These are phyloP conservation scores for Buxus sempervirens DNA, from an alignment of 164 flowering plant genomes.

Conservation along the genomic window DNA sequence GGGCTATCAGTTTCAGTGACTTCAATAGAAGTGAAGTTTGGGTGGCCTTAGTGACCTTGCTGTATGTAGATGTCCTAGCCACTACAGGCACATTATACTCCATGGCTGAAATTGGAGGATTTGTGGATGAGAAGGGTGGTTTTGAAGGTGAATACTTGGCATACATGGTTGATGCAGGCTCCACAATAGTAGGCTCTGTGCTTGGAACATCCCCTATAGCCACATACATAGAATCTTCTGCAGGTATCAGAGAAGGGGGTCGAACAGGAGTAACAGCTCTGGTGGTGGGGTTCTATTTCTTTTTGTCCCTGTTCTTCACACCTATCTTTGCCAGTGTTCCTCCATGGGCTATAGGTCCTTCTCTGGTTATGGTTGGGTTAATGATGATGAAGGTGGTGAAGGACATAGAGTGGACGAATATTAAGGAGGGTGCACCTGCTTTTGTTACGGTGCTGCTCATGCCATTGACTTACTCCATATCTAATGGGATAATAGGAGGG, in stretches of 20 bases:
- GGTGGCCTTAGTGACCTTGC: conserved; percentile 58
- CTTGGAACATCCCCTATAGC: conserved; percentile 68
- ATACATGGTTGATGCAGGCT: conserved; percentile 67
- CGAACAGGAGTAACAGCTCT: conserved; percentile 79
- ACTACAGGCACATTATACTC: conserved; percentile 75
- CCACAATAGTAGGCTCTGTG: conserved; percentile 57
- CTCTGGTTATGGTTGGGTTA: conserved; percentile 76
- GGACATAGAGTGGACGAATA: conserved; percentile 67
- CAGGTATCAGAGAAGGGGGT: conserved; percentile 84
- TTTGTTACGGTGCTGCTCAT: conserved; percentile 75
- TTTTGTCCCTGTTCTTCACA: conserved; percentile 56
- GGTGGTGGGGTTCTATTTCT: conserved; percentile 50
- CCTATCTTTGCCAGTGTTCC: conserved; percentile 74
- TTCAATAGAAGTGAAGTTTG: conserved; percentile 62
- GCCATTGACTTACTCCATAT: conserved; percentile 81
- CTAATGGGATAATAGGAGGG: conserved; percentile 84
- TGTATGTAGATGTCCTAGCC: conserved; percentile 76
- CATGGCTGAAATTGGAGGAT: conserved; percentile 73
- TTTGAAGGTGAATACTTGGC: conserved; percentile 83
- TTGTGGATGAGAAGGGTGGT: conserved; percentile 47
- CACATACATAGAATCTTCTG: conserved; percentile 71
- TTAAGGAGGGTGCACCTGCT: conserved; percentile 69
- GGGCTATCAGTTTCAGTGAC: conserved; percentile 53
- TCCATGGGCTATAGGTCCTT: conserved; percentile 89
- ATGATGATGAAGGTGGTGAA: conserved; percentile 82